Base-by-base conservation (phyloP, 352 stramenopile species). In the Pythium rishiriense region DNA sequence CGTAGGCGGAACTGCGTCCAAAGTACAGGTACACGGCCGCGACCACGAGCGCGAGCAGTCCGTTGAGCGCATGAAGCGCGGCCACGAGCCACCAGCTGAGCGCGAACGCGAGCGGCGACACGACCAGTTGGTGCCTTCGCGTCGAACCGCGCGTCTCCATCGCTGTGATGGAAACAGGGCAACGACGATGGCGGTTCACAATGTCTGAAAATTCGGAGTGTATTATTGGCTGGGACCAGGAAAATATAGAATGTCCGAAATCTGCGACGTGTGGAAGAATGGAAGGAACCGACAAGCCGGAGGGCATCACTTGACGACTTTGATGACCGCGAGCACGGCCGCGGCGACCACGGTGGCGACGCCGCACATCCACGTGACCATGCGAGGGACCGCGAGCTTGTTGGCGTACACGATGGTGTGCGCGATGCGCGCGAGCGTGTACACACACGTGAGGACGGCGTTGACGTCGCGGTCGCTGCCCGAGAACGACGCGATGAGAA, bases 401-500 rank as follows among this genome's bases (percentile, higher is more conserved):
- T 67, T 49, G 0, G 64, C 72, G 41, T 77, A 79, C 29, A 59
- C 48, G 19, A 68, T 22, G 21, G 74, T 79, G 62, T 79, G 72
- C 31, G 45, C 31, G 15, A 81, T n/a, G 15, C 74, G 74, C 21
- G 64, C 53, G 24, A 54, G n/a, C n/a, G 70, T 73, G 58, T 72
- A 81, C 39, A 58, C 42, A 3, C 21, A 54, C 33, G 67, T 68
- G 19, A 68, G 50, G 14, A 24, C 50, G 2, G 29, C 37, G 24
- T 85, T 76, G 35, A 87, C 68, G 8, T 54, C 59, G 19, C 69
- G 39, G 70, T 83, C 69, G 22, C 62, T 71, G 21, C 54, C 69
- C 8, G 71, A 71, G 31, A 81, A 66, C 15, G 79, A 72, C 6
- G 76, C 73, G 8, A 64, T 70, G 21, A 66, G 73, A 35, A 88